These are phyloP conservation scores for Paraleonurus japonicus DNA, from an alignment of 257 asterid species.

Conservation along the genomic window DNA sequence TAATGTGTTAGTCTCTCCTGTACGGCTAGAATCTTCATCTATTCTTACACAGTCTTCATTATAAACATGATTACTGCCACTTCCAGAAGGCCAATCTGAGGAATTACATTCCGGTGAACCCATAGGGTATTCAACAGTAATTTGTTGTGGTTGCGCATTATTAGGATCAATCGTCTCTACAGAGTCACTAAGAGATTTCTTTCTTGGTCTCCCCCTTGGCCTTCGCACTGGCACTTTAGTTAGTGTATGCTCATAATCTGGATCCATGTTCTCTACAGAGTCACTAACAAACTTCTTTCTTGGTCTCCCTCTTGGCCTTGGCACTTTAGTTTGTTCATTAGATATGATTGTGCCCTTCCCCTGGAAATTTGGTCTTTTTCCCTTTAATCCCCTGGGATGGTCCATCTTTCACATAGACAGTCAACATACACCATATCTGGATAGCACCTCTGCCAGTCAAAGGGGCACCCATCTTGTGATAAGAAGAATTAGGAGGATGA, in stretches of 20 bases:
- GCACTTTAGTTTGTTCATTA: slow-evolving; percentile 24
- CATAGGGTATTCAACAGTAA: slow-evolving; percentile 36
- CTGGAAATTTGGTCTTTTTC: slow-evolving; percentile 22
- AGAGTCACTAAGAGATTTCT: slow-evolving; percentile 37
- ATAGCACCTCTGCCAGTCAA: slow-evolving; percentile 83
- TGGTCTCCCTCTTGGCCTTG: slow-evolving; percentile 53
- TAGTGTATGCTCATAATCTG: slow-evolving; percentile 18
- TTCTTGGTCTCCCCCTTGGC: slow-evolving; percentile 52
- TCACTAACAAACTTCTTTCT: slow-evolving; percentile 37
- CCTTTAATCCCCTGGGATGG: slow-evolving; percentile 40
- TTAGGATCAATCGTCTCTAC: slow-evolving; percentile 28
- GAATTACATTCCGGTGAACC: slow-evolving; percentile 20
- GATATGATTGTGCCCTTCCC: slow-evolving; percentile 24
- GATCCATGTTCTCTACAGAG: slow-evolving; percentile 30
- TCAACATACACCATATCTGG: slow-evolving; percentile 88
- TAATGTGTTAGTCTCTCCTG: slow-evolving; percentile 18
- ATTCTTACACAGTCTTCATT: slow-evolving; percentile 25
- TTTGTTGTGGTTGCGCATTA: slow-evolving; percentile 27
- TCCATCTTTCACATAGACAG: slow-evolving; percentile 30
- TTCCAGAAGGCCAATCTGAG: slow-evolving; percentile 27
- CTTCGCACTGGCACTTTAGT: slow-evolving; percentile 21
- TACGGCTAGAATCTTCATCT: slow-evolving; percentile 20
- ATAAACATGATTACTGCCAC: slow-evolving; percentile 8
- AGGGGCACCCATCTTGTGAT: slow-evolving; percentile 78
- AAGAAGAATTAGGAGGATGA: slow-evolving; percentile 86